A percentile compares a stretch with the other conserved stretches of the same genome.
Evolutionary conservation across 495 filamentous ascomycete species (phyloP).

Genomic region (Penicillium nucicola): DNA sequence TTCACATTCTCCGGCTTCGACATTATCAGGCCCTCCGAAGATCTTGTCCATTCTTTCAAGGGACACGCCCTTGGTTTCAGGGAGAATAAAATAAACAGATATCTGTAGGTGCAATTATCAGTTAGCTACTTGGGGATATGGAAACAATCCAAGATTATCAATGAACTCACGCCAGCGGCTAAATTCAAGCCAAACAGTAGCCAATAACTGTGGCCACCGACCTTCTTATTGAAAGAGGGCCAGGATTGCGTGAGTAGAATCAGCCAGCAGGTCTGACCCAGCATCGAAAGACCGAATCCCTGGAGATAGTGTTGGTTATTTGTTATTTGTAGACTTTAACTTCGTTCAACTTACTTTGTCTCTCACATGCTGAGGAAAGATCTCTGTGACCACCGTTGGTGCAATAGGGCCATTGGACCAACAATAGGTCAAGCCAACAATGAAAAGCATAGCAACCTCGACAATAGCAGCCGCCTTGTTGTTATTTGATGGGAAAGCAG

Average conservation of each 20-base stretch:
- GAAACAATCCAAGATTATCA: not conserved
- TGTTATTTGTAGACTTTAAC: too few relatives aligned
- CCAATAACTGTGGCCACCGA: slow-evolving; percentile 34
- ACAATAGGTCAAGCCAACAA: slow-evolving; percentile 36
- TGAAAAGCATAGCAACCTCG: slow-evolving; percentile 36
- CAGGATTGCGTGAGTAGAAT: slow-evolving; percentile 35
- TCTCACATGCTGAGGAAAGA: slow-evolving; percentile 36
- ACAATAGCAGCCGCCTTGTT: slow-evolving; percentile 33
- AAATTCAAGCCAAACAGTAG: slow-evolving; percentile 33
- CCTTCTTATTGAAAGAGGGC: slow-evolving; percentile 31
- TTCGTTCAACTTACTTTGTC: slow-evolving; percentile 24
- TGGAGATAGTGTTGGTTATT: not conserved
- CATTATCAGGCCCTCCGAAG: slow-evolving; percentile 34
- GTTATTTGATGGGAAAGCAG: slow-evolving; percentile 29
- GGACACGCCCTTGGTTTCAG: slow-evolving; percentile 20
- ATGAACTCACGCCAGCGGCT: slow-evolving; percentile 24
- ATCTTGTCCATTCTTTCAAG: slow-evolving; percentile 38
- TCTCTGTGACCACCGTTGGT: slow-evolving; percentile 29
- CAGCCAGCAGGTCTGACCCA: slow-evolving; percentile 33
- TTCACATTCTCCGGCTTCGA: slow-evolving; percentile 28
- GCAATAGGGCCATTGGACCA: slow-evolving; percentile 37
- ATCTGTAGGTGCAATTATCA: slow-evolving; percentile 11
- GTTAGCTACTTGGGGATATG: not conserved
- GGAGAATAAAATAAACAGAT: slow-evolving; percentile 34
- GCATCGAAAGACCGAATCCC: slow-evolving; percentile 29